Evolutionary conservation across 148 eudicot species (phyloP).

Genomic region (Polygonum maritimum): DNA sequence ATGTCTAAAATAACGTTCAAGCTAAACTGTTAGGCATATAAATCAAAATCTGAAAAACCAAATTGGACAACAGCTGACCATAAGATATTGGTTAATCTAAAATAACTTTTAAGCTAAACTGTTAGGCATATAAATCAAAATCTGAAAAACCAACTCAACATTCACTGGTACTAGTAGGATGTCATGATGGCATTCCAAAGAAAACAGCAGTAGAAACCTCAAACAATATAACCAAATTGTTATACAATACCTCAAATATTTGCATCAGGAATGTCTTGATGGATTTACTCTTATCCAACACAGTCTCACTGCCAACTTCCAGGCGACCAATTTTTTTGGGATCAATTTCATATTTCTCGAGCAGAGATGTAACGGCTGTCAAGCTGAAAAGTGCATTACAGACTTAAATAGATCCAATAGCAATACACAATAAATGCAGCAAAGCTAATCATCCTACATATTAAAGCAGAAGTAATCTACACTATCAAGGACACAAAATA

Average conservation of each 20-base stretch:
- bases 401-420: background rate
- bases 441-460: background rate
- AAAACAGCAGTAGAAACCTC: slow-evolving; percentile 1
- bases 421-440: background rate
- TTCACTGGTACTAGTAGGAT: background rate
- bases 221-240: background rate
- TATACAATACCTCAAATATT: slow-evolving; percentile 63
- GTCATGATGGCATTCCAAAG: background rate
- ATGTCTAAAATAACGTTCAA: too few relatives aligned
- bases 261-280: slow-evolving; percentile 98
- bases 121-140: background rate
- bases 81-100: too few relatives aligned
- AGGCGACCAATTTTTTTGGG: slow-evolving; percentile 85
- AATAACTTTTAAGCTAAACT: too few relatives aligned
- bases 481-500: background rate
- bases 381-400: slow-evolving; percentile 35
- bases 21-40: too few relatives aligned
- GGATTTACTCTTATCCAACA: slow-evolving; percentile 96
- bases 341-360: slow-evolving; percentile 76
- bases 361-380: slow-evolving; percentile 85
- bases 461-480: background rate
- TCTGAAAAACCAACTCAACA: background rate
- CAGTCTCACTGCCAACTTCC: slow-evolving; percentile 99
- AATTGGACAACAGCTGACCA: background rate
- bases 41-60: background rate